These are phyloP conservation scores for Starmerella powellii DNA, from an alignment of 805 yeast species.

Conservation along the genomic window DNA sequence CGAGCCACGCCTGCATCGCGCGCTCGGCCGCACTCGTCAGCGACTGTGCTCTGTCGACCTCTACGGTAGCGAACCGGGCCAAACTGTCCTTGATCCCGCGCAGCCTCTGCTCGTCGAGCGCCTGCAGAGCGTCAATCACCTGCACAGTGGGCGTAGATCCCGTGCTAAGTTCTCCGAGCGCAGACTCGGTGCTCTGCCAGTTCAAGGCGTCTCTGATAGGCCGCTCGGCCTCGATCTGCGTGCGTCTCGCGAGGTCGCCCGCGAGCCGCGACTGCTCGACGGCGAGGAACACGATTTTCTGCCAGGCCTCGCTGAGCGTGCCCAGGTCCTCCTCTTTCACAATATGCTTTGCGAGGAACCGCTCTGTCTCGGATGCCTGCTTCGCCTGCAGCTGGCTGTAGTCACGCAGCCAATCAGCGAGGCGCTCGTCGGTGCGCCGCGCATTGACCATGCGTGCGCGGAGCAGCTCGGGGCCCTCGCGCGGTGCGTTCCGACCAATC, in stretches of 20 bases:
- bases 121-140: constrained; percentile 44
- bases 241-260: constrained; percentile 27
- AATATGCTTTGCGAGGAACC: constrained; percentile 15
- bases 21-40: constrained; percentile 44
- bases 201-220: constrained; percentile 35
- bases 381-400: constrained; percentile 38
- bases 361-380: constrained; percentile 39
- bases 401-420: constrained; percentile 50
- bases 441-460: constrained; percentile 46
- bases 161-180: constrained; percentile 7
- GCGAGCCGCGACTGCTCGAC: constrained; percentile 27
- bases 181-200: constrained; percentile 25
- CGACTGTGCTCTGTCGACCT: constrained; percentile 40
- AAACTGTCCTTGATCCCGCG: constrained; percentile 53
- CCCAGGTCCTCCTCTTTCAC: constrained; percentile 21
- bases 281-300: constrained; percentile 22
- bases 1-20: constrained; percentile 53
- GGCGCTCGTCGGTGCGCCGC: constrained; percentile 43
- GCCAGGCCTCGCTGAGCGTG: constrained; percentile 27
- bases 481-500: constrained; percentile 32
- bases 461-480: constrained; percentile 48
- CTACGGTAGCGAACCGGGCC: constrained; percentile 50
- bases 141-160: constrained; percentile 27
- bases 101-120: constrained; percentile 36
- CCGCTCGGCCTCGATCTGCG: constrained; percentile 31